phyloP scores from a whole-genome alignment of 495 filamentous ascomycete genomes.

The Penicillium ucsense region DNA sequence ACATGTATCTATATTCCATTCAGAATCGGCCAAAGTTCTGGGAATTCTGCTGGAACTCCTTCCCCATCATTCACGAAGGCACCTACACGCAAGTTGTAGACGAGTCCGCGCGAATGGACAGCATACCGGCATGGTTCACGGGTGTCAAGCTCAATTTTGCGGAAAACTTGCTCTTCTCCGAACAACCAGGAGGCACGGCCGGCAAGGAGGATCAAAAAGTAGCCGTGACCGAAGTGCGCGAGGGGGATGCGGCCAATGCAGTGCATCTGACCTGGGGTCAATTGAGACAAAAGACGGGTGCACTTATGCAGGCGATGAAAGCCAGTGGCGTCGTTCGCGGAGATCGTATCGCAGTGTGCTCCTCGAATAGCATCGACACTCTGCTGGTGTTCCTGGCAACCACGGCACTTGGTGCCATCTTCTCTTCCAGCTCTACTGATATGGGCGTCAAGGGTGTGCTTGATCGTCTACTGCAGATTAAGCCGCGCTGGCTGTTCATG shows the following conservation, averaged over 20 bases:
- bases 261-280: slow-evolving; percentile 53
- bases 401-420: slow-evolving; percentile 57
- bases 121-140: slow-evolving; percentile 50
- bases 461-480: slow-evolving; percentile 61
- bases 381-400: slow-evolving; percentile 55
- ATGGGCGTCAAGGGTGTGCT: slow-evolving; percentile 70
- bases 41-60: slow-evolving; percentile 48
- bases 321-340: slow-evolving; percentile 54
- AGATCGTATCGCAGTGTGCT: slow-evolving; percentile 63
- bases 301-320: slow-evolving; percentile 51
- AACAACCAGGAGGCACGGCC: slow-evolving; percentile 2
- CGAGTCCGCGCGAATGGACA: slow-evolving; percentile 55
- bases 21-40: slow-evolving; percentile 55
- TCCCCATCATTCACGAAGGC: slow-evolving; percentile 53
- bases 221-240: slow-evolving; percentile 61
- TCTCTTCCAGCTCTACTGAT: slow-evolving; percentile 65
- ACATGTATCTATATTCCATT: slow-evolving; percentile 56
- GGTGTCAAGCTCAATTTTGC: slow-evolving; percentile 69
- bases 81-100: slow-evolving; percentile 52
- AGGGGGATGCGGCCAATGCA: slow-evolving; percentile 47
- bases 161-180: slow-evolving; percentile 57
- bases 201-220: slow-evolving; percentile 62
- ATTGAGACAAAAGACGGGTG: slow-evolving; percentile 45
- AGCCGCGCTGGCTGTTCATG: slow-evolving; percentile 65
- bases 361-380: slow-evolving; percentile 65